Conservation (phyloP, 345 rosid species). For the Sisymbrium altissimum region DNA sequence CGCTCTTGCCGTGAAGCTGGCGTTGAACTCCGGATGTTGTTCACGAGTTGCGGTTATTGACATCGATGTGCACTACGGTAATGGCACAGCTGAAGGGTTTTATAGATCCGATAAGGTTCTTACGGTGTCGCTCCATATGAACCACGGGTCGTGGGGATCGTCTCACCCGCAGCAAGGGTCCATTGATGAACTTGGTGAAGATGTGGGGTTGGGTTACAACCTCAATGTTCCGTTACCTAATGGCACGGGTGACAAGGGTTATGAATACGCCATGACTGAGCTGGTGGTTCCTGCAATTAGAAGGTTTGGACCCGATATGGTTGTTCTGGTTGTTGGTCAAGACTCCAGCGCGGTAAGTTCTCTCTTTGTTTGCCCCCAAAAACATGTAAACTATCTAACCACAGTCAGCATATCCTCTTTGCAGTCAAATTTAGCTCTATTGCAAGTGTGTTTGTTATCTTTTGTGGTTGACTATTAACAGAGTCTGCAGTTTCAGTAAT, state of each 20-base stretch:
- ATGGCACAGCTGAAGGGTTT: constrained; percentile 90
- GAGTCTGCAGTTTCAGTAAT: neutral
- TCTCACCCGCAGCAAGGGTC: constrained; percentile 83
- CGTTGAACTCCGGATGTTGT: constrained; percentile 56
- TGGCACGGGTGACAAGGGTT: constrained; percentile 88
- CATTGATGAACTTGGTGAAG: constrained; percentile 74
- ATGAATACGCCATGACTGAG: constrained; percentile 55
- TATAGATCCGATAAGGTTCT: constrained; percentile 57
- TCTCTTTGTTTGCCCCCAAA: neutral
- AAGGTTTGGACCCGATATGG: constrained; percentile 60
- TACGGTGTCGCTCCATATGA: constrained; percentile 87
- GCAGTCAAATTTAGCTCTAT: neutral
- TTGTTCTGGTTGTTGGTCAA: constrained; percentile 76
- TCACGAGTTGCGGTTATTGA: constrained; percentile 59
- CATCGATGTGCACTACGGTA: constrained; percentile 86
- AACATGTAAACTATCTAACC: neutral
- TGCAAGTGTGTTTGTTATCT: neutral
- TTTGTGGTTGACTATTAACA: neutral
- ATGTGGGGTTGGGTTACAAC: constrained; percentile 73
- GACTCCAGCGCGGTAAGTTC: constrained; percentile 92
- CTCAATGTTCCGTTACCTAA: constrained; percentile 81
- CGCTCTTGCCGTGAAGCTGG: constrained; percentile 63
- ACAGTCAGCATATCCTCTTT: neutral
- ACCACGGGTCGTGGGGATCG: constrained; percentile 96
- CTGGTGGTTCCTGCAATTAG: constrained; percentile 63